A percentile compares a stretch with the other conserved stretches of the same genome.
These are phyloP conservation scores for Ganoderma lucidum DNA, from an alignment of 1,284 basidiomycete species.

Conservation along the genomic window DNA sequence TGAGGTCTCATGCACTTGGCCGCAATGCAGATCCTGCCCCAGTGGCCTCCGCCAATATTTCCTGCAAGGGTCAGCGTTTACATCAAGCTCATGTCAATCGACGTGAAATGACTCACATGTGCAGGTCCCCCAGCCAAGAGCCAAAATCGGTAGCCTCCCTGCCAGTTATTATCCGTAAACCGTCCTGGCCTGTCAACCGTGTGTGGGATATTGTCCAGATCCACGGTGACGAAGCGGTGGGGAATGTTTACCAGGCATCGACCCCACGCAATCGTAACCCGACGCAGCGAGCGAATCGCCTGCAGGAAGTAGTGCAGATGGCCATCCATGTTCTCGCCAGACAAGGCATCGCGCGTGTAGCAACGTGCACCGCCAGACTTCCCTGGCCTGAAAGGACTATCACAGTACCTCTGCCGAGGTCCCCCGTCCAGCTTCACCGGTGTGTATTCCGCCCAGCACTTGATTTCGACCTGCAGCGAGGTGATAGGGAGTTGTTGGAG, in stretches of 20 bases:
- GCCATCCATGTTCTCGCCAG: neutral
- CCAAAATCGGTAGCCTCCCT: neutral
- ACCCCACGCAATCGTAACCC: neutral
- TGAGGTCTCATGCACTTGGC: too few species aligned
- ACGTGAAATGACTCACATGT: neutral
- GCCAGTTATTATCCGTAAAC: neutral
- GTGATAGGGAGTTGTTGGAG: neutral
- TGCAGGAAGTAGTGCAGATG: neutral
- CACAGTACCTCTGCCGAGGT: neutral
- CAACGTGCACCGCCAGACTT: neutral
- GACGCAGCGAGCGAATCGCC: neutral
- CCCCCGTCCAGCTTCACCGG: neutral
- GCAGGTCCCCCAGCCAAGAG: neutral
- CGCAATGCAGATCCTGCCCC: too few species aligned
- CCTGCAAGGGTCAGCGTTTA: neutral
- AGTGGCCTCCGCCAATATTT: too few species aligned
- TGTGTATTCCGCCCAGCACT: neutral
- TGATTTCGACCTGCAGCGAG: neutral
- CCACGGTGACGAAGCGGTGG: neutral
- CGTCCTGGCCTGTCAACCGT: neutral
- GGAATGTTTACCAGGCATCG: neutral
- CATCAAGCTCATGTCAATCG: neutral
- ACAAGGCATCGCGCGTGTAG: neutral
- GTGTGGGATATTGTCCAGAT: neutral
- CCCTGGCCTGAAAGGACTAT: neutral